These are phyloP conservation scores for Herpetomonas samuelpessoai DNA, from an alignment of 208 protist species.

Conservation along the genomic window DNA sequence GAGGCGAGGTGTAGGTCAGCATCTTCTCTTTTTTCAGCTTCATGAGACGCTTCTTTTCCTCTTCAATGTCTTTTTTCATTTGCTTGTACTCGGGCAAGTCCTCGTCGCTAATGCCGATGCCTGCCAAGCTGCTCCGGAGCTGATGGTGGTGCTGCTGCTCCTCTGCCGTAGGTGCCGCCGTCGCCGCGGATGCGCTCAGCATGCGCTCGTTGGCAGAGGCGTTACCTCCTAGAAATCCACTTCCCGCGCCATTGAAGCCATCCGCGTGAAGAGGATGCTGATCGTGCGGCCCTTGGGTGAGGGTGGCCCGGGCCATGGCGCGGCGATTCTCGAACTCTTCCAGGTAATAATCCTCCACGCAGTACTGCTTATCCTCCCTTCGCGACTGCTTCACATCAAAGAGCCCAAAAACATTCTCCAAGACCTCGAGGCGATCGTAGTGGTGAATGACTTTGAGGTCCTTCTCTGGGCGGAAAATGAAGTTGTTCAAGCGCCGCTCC, in stretches of 20 bases:
- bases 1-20: slow-evolving; percentile 35
- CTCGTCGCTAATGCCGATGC: neutral
- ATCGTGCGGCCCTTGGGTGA: neutral
- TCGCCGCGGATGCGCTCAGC: neutral
- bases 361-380: slow-evolving; percentile 34
- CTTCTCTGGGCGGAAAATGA: slow-evolving; percentile 20
- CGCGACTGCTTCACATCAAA: slow-evolving; percentile 19
- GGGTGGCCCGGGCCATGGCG: neutral
- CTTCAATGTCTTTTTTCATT: slow-evolving; percentile 7
- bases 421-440: slow-evolving; percentile 8
- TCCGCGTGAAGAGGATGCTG: neutral
- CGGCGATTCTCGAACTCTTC: neutral
- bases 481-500: slow-evolving; percentile 13
- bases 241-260: too few species aligned
- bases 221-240: too few species aligned
- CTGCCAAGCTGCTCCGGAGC: neutral
- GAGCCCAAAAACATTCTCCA: slow-evolving; percentile 34
- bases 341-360: neutral
- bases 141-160: slow-evolving; percentile 2
- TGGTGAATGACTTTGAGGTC: slow-evolving; percentile 35
- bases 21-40: slow-evolving; percentile 12
- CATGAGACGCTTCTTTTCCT: slow-evolving; percentile 15
- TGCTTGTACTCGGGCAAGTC: neutral
- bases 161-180: neutral
- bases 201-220: neutral